Evolutionary conservation across 192 early-diverging fungal species (phyloP).

Genomic region (Entrophospora sp.): DNA sequence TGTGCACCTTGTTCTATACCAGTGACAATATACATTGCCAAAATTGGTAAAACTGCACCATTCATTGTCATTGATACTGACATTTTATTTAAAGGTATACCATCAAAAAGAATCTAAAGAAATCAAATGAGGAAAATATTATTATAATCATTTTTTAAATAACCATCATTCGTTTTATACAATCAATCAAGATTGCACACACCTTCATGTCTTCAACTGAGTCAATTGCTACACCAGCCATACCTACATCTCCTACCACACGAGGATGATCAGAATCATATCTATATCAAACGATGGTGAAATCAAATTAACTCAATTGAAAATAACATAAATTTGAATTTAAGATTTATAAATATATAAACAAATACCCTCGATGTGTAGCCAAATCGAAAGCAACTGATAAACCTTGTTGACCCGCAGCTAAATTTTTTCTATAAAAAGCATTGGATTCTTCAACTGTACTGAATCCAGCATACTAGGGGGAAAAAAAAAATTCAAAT

Average conservation of each 20-base stretch:
- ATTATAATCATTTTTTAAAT: too few relatives aligned
- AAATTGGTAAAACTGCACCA: constrained; percentile 83
- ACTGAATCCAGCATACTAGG: constrained; percentile 82
- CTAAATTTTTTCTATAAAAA: constrained; percentile 82
- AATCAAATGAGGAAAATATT: too few relatives aligned
- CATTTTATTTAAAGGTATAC: constrained; percentile 82
- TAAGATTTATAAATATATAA: not conserved
- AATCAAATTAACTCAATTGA: not conserved
- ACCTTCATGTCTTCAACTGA: constrained; percentile 86
- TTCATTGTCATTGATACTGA: constrained; percentile 95
- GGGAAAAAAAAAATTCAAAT: constrained; percentile 3
- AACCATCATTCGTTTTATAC: too few relatives aligned
- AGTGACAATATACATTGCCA: constrained; percentile 86
- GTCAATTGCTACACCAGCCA: constrained; percentile 91
- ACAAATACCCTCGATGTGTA: constrained; percentile 67
- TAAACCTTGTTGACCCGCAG: constrained; percentile 82
- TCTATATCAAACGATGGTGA: too few relatives aligned
- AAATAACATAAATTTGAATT: not conserved
- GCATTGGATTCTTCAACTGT: constrained; percentile 87
- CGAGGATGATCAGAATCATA: constrained; percentile 89
- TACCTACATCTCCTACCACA: constrained; percentile 83
- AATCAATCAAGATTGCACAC: too few relatives aligned
- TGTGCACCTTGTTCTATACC: constrained; percentile 80
- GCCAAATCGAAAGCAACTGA: constrained; percentile 86
- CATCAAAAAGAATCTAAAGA: constrained; percentile 71